Percentiles rank a stretch among this genome's conserved stretches.
phyloP scores from a whole-genome alignment of 495 filamentous ascomycete species.

The Beverwykella pulmonaria region DNA sequence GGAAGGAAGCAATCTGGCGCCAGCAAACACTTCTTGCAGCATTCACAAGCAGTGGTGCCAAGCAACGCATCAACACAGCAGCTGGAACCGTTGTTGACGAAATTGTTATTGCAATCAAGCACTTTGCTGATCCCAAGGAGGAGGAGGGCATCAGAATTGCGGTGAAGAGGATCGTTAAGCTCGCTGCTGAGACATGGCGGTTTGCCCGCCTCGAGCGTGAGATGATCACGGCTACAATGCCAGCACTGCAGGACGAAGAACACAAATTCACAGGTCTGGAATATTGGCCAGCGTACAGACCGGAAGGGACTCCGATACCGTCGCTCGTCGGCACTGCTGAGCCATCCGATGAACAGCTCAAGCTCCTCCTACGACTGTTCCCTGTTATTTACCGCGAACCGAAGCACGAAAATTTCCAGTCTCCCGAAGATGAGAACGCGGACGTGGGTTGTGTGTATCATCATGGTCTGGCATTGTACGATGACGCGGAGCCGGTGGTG shows the following conservation, averaged over 20 bases:
- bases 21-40: conserved; percentile 67
- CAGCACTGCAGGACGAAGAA: conserved; percentile 48
- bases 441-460: conserved; percentile 55
- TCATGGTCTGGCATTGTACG: conserved; percentile 57
- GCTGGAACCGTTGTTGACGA: conserved; percentile 65
- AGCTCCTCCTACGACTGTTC: conserved; percentile 57
- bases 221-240: conserved; percentile 60
- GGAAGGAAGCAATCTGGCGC: conserved; percentile 65
- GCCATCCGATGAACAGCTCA: conserved; percentile 29
- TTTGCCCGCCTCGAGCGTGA: conserved; percentile 65
- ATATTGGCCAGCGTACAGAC: conserved; percentile 53
- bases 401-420: conserved; percentile 56
- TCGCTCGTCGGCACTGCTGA: conserved; percentile 24
- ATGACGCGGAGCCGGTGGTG: conserved; percentile 55
- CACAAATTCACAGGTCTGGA: conserved; percentile 42
- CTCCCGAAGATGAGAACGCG: conserved; percentile 48
- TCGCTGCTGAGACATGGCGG: conserved; percentile 66
- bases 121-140: conserved; percentile 60
- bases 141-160: conserved; percentile 56
- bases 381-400: conserved; percentile 60
- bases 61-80: conserved; percentile 63
- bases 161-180: conserved; percentile 63
- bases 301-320: conserved; percentile 39
- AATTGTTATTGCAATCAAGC: conserved; percentile 60
- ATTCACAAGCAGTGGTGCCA: conserved; percentile 64